Base-by-base conservation (phyloP, 2,329 filamentous ascomycete genomes). In the Neopestalotiopsis clavispora region DNA sequence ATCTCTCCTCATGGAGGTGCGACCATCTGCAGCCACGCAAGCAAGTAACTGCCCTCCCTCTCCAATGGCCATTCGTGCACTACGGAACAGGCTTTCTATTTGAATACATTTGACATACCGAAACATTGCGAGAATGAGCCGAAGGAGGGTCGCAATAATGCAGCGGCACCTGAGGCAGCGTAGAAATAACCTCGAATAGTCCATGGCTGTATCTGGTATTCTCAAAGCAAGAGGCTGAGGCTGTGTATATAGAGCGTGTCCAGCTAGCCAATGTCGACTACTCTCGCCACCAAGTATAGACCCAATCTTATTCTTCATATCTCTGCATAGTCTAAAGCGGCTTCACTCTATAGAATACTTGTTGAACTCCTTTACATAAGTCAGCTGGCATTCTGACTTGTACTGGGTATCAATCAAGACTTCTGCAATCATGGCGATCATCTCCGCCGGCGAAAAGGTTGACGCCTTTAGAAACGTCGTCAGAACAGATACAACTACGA, bases 401-500 rank as follows among this genome's bases (percentile, higher is more conserved):
- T 12, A 9, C 32, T 40, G 6, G 20, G 23, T 58, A 10, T 45
- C 17, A 4, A 38, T 32, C 65, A 14, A 52, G 12, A 30, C 20
- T 23, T 28, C 42, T 23, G 10, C 42, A 13, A 60, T 40, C 32
- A 70, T 68, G 69, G 56, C 58, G 7, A 40, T n/a, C 32, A 49
- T 68, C n/a, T 45, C 59, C 30, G 32, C 69, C 13, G 28, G 45
- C 20, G 66, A 69, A 28, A 72, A 69, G 17, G 68, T 72, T 7
- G 64, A 71, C 13, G 68, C 67, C 56, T 63, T 77, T 9, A 74
- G 78, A 70, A 70, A 79, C 14, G 78, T 81, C 68, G 64, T 83
- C 12, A 73, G 72, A 66, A 81, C 77, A 9, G 82, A 84, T 65
- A 77, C 78, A 42, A 83, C 79, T 49, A 77, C 81, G 69, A 79